phyloP scores from a whole-genome alignment of 2,329 filamentous ascomycete species.

The Xylariaceae sp. region DNA sequence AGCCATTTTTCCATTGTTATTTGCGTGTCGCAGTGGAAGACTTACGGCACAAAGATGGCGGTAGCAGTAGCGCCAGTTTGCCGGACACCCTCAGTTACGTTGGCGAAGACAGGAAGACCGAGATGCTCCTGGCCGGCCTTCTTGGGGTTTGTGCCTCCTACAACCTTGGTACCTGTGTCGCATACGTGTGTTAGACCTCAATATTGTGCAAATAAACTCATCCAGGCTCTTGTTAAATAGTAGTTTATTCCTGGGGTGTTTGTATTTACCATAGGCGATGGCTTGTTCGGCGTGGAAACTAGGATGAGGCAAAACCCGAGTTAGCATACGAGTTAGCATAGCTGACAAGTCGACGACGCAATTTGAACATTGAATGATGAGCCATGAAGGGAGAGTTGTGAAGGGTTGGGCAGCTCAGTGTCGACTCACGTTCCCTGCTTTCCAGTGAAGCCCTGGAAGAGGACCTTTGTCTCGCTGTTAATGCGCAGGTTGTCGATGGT shows the following conservation, averaged over 20 bases:
- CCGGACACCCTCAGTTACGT: conserved; percentile 81
- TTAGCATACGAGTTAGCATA: conserved; percentile 35
- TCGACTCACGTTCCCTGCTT: conserved; percentile 83
- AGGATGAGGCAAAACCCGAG: conserved; percentile 12
- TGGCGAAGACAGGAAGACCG: conserved; percentile 86
- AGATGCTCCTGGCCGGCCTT: conserved; percentile 91
- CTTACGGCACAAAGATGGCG: conserved; percentile 92
- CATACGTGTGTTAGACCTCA: conserved; percentile 30
- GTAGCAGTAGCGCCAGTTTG: conserved; percentile 85
- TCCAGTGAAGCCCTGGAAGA: conserved; percentile 96
- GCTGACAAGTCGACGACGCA: background rate
- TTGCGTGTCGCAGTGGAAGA: background rate
- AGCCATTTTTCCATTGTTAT: conserved; percentile 1
- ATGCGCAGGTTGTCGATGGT: conserved; percentile 86
- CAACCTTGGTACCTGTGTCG: conserved; percentile 78
- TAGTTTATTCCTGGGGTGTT: background rate
- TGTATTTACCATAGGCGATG: conserved; percentile 83
- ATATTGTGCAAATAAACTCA: background rate
- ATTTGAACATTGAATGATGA: background rate
- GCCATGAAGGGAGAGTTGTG: background rate
- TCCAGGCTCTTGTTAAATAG: background rate
- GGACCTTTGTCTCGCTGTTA: conserved; percentile 86
- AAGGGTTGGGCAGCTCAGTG: background rate
- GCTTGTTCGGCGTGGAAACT: conserved; percentile 98
- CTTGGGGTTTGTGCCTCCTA: conserved; percentile 98